Evolutionary conservation across 2,329 filamentous ascomycete genomes (phyloP), one percentile per base, ranked within the genome.

Genomic region (Blastomyces silverae): DNA sequence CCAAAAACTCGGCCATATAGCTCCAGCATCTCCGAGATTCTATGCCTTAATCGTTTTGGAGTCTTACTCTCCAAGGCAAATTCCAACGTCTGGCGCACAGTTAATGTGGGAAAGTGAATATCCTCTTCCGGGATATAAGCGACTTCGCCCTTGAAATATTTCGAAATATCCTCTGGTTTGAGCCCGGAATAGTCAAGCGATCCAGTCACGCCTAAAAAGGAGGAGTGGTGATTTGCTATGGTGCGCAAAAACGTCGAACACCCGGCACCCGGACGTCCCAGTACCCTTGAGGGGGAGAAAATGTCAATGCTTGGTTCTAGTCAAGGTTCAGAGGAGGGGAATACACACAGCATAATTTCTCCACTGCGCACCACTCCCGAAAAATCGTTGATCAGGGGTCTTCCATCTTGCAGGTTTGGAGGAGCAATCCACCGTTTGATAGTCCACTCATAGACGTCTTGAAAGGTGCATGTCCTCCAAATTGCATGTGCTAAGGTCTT

Each of bases 81-180:
- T 0, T 85, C 87, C 0, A 96, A 83, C 0, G 92, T 96, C 74
- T 96, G 90, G 64, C 90, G 89, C 2, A 96, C 92, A 0, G 91
- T 94, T 31, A 96, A 81, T 0, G 90, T 94, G 0, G 92, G 85
- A 70, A 92, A 88, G 70, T 96, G 91, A 31, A 92, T 82, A 69
- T 96, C 92, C 68, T 95, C 91, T 74, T 92, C 90, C 70, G 89
- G 86, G 72, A 91, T 92, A 79, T 94, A 95, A 5, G 92, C 87
- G 0, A 89, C 88, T 77, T 95, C 90, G 62, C 90, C 90, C 34
- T 90, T 84, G 74, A 91, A 95, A 3, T 83, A 80, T 71, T 88
- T 84, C 69, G 0, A 95, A 90, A 1, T 93, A 86, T 20, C 91
- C 91, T 1, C 82, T 78, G 7, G 87, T 77, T 80, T 79, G 86